Evolutionary conservation across 306 rosid genomes (phyloP).

Genomic region (Vigna nakashimae): DNA sequence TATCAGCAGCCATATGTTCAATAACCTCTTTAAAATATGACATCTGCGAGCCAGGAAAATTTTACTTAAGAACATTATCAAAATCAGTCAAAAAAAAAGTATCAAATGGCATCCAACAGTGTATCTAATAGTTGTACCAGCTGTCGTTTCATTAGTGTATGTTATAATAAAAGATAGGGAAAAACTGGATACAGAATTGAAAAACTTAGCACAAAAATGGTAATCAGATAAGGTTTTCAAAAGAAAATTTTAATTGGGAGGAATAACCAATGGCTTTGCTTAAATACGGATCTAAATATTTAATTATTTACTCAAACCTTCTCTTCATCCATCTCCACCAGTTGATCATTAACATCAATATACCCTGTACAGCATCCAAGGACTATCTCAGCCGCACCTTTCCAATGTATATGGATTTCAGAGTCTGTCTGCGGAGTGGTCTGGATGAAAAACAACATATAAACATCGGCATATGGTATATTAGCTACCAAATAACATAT

Average conservation of each 20-base stretch:
- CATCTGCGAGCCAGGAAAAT: constrained; percentile 51
- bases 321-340: constrained; percentile 64
- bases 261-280: not conserved
- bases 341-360: constrained; percentile 55
- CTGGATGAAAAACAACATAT: constrained; percentile 19
- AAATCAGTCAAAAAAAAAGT: constrained; percentile 3
- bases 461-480: constrained; percentile 4
- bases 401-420: constrained; percentile 87
- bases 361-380: constrained; percentile 65
- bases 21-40: constrained; percentile 61
- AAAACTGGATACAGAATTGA: not conserved
- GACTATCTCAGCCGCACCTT: constrained; percentile 94
- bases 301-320: constrained; percentile 58
- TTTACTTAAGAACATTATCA: constrained; percentile 20
- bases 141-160: constrained; percentile 1
- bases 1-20: constrained; percentile 79
- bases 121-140: not conserved
- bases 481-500: constrained; percentile 16
- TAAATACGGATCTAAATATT: constrained; percentile 22
- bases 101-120: constrained; percentile 25
- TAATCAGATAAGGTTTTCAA: constrained; percentile 8
- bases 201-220: not conserved
- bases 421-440: constrained; percentile 56
- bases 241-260: not conserved
- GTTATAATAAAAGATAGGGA: constrained; percentile 18